These are phyloP conservation scores for Circinella minor DNA, from an alignment of 371 early-diverging fungal genomes.

Conservation along the genomic window DNA sequence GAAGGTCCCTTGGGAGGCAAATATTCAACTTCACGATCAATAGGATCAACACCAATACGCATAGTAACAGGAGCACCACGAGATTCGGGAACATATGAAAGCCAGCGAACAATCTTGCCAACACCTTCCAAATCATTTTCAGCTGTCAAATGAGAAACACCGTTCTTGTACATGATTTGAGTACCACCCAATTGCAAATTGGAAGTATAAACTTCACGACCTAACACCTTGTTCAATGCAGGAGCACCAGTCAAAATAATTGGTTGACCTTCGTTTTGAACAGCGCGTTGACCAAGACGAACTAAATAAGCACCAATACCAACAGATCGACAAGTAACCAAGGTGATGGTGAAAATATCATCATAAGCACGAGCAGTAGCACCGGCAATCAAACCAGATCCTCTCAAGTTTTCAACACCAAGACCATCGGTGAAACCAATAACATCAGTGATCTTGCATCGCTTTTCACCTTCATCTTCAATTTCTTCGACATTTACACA, in stretches of 20 bases:
- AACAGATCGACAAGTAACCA: slow-evolving; percentile 98
- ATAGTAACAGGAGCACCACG: slow-evolving; percentile 70
- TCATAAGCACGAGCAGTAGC: slow-evolving; percentile 96
- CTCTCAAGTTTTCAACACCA: slow-evolving; percentile 99
- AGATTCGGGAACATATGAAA: slow-evolving; percentile 86
- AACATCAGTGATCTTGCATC: slow-evolving; percentile 88
- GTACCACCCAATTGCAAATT: slow-evolving; percentile 99
- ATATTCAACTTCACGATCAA: slow-evolving; percentile 79
- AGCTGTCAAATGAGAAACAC: slow-evolving; percentile 95
- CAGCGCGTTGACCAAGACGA: slow-evolving; percentile 96
- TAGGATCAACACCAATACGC: slow-evolving; percentile 59
- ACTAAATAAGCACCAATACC: slow-evolving; percentile 99
- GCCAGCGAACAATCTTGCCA: slow-evolving; percentile 92
- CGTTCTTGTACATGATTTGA: slow-evolving; percentile 99
- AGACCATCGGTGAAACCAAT: slow-evolving; percentile 92
- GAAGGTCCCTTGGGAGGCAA: slow-evolving; percentile 85
- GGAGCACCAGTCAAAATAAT: slow-evolving; percentile 98
- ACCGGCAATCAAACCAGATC: slow-evolving; percentile 98
- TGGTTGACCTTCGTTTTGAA: slow-evolving; percentile 97
- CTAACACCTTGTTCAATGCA: slow-evolving; percentile 98
- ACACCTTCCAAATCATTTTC: slow-evolving; percentile 93
- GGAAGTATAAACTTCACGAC: slow-evolving; percentile 97
- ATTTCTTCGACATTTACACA: slow-evolving; percentile 72
- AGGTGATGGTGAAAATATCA: slow-evolving; percentile 95
- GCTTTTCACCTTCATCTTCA: slow-evolving; percentile 74